These are phyloP conservation scores for Populus hybrid DNA, from an alignment of 441 rosid genomes.

Conservation along the genomic window DNA sequence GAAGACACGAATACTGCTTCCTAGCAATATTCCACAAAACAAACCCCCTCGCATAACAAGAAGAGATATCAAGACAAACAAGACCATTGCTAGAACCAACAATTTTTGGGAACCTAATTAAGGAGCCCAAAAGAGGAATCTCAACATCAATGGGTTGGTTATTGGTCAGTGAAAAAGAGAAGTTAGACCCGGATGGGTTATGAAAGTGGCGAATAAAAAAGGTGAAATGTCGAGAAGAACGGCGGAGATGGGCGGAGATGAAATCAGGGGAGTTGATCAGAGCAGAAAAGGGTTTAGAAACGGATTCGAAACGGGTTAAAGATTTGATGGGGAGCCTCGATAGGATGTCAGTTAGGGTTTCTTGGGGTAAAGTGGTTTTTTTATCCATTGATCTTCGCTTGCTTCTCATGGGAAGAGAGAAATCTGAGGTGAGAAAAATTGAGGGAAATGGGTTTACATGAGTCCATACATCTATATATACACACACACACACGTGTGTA, in stretches of 20 bases:
- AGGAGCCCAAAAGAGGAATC: conserved; percentile 10
- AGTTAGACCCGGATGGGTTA: conserved; percentile 8
- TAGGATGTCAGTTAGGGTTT: conserved; percentile 24
- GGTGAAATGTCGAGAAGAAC: conserved; percentile 10
- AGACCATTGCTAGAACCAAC: conserved; percentile 34
- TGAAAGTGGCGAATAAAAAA: conserved; percentile 25
- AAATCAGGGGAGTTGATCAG: conserved; percentile 24
- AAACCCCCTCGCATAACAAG: conserved; percentile 19
- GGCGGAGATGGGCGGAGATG: conserved; percentile 27
- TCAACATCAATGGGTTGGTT: neutral
- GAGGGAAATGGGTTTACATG: neutral
- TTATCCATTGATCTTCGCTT: conserved; percentile 13
- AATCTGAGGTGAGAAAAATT: neutral
- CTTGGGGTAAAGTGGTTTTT: neutral
- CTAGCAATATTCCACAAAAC: conserved; percentile 31
- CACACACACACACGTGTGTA: no score
- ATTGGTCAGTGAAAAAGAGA: neutral
- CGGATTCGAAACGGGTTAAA: conserved; percentile 31
- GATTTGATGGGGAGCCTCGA: conserved; percentile 34
- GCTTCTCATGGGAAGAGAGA: conserved; percentile 15
- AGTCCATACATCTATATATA: neutral
- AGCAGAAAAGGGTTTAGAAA: conserved; percentile 26
- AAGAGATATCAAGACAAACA: conserved; percentile 32
- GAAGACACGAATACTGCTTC: conserved; percentile 10
- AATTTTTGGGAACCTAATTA: conserved; percentile 24